Evolutionary conservation across 202 grass and related monocot genomes (phyloP).

Genomic region (Digitaria exilis): DNA sequence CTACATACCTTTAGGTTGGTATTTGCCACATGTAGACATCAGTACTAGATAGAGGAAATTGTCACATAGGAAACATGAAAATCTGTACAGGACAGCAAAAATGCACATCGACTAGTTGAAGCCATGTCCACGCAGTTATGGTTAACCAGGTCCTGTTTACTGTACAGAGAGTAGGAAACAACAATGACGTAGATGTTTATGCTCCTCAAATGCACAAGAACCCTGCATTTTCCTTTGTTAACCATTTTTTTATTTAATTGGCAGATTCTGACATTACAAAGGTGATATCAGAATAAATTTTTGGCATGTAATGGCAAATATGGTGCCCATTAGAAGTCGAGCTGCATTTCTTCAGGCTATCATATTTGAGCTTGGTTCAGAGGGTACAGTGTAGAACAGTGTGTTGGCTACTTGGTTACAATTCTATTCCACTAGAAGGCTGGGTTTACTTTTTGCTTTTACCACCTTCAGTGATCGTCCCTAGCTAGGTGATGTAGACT

Average conservation of each 20-base stretch:
- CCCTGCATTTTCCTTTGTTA: constrained; percentile 22
- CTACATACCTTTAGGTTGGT: constrained; percentile 4
- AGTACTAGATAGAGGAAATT: constrained; percentile 1
- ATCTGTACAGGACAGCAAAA: not conserved
- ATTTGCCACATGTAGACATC: constrained; percentile 5
- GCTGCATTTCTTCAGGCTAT: constrained; percentile 39
- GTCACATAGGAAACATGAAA: not conserved
- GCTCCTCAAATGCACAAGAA: constrained; percentile 16
- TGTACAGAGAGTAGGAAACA: constrained; percentile 15
- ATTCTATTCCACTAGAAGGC: constrained; percentile 21
- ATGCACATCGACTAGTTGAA: not conserved
- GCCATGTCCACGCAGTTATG: not conserved
- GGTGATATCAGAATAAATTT: constrained; percentile 22
- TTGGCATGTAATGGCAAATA: constrained; percentile 17
- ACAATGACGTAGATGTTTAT: not conserved
- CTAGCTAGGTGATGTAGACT: not conserved
- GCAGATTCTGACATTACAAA: constrained; percentile 42
- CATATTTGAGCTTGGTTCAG: constrained; percentile 43
- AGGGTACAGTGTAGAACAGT: constrained; percentile 31
- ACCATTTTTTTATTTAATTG: constrained; percentile 41
- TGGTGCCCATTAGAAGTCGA: constrained; percentile 23
- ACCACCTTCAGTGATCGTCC: not conserved
- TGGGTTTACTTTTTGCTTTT: not conserved
- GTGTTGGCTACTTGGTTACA: not conserved
- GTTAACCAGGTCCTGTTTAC: not conserved